These are phyloP conservation scores for Lichtheimia ramosa DNA, from an alignment of 371 early-diverging fungal species.

Conservation along the genomic window DNA sequence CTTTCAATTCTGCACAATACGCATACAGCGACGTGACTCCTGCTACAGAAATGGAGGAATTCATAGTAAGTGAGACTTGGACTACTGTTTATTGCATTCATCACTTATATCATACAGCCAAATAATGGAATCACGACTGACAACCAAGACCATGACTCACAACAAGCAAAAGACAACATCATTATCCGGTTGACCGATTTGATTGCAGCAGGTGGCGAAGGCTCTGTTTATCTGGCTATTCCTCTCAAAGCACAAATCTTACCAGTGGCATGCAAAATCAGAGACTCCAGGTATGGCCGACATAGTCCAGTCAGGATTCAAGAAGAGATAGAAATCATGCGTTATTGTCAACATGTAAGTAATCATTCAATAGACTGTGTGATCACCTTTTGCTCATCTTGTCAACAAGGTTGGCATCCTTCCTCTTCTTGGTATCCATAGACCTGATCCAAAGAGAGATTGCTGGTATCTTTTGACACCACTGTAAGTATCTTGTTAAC, in stretches of 20 bases:
- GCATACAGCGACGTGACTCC: neutral
- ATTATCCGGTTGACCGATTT: neutral
- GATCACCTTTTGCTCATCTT: neutral
- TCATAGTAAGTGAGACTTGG: neutral
- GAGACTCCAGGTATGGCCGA: neutral
- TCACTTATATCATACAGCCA: neutral
- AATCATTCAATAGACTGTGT: neutral
- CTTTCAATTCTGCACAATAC: neutral
- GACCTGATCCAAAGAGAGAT: neutral
- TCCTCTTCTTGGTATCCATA: neutral
- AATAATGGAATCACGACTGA: neutral
- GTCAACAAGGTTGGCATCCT: neutral
- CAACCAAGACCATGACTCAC: neutral
- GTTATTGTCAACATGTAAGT: constrained; percentile 7
- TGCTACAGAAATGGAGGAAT: neutral
- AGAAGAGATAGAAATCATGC: constrained; percentile 5
- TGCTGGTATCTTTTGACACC: constrained; percentile 10
- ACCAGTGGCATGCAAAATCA: constrained; percentile 10
- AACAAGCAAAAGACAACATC: too few species aligned
- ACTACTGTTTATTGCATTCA: neutral
- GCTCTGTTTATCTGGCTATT: neutral
- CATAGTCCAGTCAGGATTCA: too few species aligned
- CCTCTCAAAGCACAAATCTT: neutral
- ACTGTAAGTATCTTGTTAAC: neutral
- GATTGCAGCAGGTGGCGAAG: neutral